Base-by-base conservation (phyloP, 495 filamentous ascomycete genomes). In the Aspergillus avenaceus region DNA sequence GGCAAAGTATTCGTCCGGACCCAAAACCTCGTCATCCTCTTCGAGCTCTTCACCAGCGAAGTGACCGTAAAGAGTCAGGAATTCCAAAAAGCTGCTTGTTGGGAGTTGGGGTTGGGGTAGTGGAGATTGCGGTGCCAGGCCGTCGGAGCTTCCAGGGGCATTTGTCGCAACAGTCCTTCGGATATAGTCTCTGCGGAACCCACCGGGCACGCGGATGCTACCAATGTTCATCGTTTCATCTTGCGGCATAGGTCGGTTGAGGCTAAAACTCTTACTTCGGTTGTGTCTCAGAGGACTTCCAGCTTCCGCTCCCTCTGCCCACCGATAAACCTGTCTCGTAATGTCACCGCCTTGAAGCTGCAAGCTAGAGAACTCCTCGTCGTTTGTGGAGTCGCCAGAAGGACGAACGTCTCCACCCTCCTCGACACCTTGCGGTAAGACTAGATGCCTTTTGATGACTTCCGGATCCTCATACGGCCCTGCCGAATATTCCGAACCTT, bases 11-110 rank as follows among this genome's bases (percentile, higher is more conserved):
- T 95, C 90, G 64, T 92, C 87, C 5, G 87, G 87, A 13, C 75
- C 79, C 50, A 95, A 71, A 3, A 81, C 89, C 62, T 96, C 92
- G 48, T 97, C 92, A 56, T 97, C 93, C 62, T 97, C 91, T 65
- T 96, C 90, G 6, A 98, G 77, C 62, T 95, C 84, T 67, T 98
- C 93, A 61, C 93, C 93, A 13, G 93, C 93, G 64, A 97, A 98
- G 70, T 97, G 95, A 4, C 95, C 93, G 57, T 96, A 97, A 13
- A 98, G 75, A 7, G 87, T 91, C 43, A 98, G 65, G 57, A 97
- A 98, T 63, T 98, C 95, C 37, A 97, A 81, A 59, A 98, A 98
- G 67, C 85, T 97, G 55, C 68, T 88, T 11, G 93, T 95, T 37
- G 96, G 81, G 13, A 95, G 71, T 43, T 81, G 84, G 29, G 82